These are phyloP conservation scores for Nemania sp. DNA, from an alignment of 2,329 filamentous ascomycete genomes.

Conservation along the genomic window DNA sequence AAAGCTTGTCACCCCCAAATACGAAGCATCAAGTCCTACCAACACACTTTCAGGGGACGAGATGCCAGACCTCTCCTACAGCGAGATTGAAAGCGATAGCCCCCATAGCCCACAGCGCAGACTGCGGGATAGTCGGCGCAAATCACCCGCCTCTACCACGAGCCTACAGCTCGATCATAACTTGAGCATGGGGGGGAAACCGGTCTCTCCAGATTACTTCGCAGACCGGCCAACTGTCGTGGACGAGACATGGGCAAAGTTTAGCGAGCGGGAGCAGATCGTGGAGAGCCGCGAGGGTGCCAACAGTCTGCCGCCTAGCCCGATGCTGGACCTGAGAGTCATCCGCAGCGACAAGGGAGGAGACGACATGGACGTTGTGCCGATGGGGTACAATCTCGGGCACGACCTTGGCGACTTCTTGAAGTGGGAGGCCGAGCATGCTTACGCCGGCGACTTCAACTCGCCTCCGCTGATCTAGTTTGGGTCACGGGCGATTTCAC, in stretches of 20 bases:
- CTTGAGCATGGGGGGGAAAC: constrained; percentile 24
- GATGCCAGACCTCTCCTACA: constrained; percentile 37
- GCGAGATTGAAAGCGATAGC: constrained; percentile 37
- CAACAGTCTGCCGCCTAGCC: constrained; percentile 55
- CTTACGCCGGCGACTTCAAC: constrained; percentile 43
- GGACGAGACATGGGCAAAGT: constrained; percentile 42
- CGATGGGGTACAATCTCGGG: constrained; percentile 65
- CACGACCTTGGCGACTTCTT: constrained; percentile 64
- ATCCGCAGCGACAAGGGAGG: constrained; percentile 46
- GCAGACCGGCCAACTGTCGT: neutral
- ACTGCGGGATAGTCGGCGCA: constrained; percentile 29
- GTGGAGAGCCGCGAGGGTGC: constrained; percentile 40
- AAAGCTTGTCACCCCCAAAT: constrained; percentile 40
- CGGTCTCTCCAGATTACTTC: constrained; percentile 22
- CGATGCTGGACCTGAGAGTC: constrained; percentile 53
- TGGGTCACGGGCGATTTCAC: neutral
- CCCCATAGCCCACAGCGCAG: constrained; percentile 34
- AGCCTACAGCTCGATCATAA: constrained; percentile 18
- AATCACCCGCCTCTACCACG: neutral
- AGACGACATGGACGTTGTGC: constrained; percentile 49
- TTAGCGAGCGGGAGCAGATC: constrained; percentile 40
- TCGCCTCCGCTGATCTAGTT: constrained; percentile 16
- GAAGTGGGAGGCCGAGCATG: constrained; percentile 59
- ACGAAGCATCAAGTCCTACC: constrained; percentile 41
- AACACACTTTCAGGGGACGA: constrained; percentile 38